phyloP scores from a whole-genome alignment of 805 yeast species.

The Zygosaccharomyces bisporus region DNA sequence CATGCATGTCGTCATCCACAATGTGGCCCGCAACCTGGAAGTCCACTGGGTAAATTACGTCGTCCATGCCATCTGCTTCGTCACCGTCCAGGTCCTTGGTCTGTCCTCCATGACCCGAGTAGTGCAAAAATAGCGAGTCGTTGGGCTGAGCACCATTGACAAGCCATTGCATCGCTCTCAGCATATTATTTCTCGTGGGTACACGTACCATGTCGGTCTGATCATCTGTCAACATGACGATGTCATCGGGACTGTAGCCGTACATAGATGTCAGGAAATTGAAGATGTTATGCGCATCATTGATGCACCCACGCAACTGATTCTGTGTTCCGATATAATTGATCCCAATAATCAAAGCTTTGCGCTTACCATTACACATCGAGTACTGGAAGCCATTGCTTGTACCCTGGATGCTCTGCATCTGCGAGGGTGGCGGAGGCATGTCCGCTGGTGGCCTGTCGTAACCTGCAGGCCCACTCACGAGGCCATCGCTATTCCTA shows the following conservation, averaged over 20 bases:
- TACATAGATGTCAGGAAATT: conserved; percentile 40
- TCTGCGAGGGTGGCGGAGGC: conserved; percentile 25
- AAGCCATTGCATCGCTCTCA: conserved; percentile 79
- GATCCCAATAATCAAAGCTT: conserved; percentile 74
- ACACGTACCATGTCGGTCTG: conserved; percentile 43
- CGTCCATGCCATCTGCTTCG: conserved; percentile 71
- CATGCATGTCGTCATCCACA: conserved; percentile 72
- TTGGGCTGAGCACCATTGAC: conserved; percentile 69
- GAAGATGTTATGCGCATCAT: conserved; percentile 61
- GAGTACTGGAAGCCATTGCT: conserved; percentile 52
- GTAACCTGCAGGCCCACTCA: conserved; percentile 20
- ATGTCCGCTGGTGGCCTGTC: conserved; percentile 22
- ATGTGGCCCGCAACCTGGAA: conserved; percentile 63
- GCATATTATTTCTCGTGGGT: conserved; percentile 68
- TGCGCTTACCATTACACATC: conserved; percentile 64
- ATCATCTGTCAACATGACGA: conserved; percentile 60
- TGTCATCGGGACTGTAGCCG: conserved; percentile 52
- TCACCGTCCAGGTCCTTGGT: conserved; percentile 66
- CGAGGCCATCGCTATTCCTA: conserved; percentile 10
- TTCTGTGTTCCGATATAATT: conserved; percentile 66
- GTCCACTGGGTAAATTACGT: conserved; percentile 70
- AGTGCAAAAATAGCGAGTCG: conserved; percentile 77
- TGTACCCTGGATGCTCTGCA: conserved; percentile 21
- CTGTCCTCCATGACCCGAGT: conserved; percentile 85
- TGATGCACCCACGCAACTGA: conserved; percentile 72